Conservation (phyloP, 768 basidiomycete species). For the Mrakia gelida region DNA sequence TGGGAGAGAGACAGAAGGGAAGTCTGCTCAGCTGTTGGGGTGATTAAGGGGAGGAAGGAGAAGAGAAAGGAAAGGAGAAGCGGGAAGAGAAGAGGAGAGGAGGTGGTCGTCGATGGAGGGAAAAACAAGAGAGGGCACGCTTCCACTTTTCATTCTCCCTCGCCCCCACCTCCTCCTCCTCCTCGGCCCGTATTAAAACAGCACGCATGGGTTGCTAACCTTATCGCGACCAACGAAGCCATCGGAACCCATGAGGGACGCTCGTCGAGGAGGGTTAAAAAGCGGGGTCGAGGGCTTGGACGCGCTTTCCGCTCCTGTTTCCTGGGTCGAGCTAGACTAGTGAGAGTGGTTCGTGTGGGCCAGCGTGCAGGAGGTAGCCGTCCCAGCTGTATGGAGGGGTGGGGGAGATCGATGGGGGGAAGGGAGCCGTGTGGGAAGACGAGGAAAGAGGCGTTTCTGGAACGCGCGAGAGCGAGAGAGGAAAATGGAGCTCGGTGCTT, state of each 20-base stretch:
- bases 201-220: neutral
- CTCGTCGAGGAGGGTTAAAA: neutral
- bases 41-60: too few species aligned
- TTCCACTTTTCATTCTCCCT: neutral
- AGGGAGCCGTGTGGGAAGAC: too few species aligned
- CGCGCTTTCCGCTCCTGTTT: neutral
- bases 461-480: too few species aligned
- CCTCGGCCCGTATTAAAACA: neutral
- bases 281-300: neutral
- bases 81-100: neutral
- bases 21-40: too few species aligned
- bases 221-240: too few species aligned
- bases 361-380: neutral
- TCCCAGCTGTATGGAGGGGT: too few species aligned
- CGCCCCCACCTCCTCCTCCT: neutral
- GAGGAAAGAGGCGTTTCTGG: too few species aligned
- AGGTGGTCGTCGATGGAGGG: conserved; percentile 2
- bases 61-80: neutral
- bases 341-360: neutral
- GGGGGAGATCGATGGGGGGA: too few species aligned
- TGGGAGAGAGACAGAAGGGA: neutral
- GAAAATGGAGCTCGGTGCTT: too few species aligned
- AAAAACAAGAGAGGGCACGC: neutral
- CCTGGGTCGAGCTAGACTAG: neutral
- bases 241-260: too few species aligned